Base-by-base conservation (phyloP, 441 rosid species). In the Populus hybrid region DNA sequence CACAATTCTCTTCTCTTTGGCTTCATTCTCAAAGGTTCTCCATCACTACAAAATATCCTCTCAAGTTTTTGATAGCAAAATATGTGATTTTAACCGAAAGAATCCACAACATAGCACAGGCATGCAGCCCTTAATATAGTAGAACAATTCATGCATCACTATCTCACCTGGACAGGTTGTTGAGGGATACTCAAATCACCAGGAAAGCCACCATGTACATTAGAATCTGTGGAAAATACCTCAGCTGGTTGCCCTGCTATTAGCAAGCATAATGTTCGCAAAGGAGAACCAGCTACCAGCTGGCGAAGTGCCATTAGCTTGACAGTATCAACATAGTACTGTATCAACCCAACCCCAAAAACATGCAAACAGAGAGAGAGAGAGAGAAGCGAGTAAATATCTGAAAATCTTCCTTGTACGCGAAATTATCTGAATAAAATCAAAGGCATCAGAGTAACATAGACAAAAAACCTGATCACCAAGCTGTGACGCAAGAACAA, bases 161-260 rank as follows among this genome's bases (percentile, higher is more conserved):
- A 78, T 73, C 80, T 82, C 78, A 94, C 99, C 89, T 93, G 93
- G 42, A 81, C 81, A 78, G 89, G 85, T 69, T 85, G 93, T 69
- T 85, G 95, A 71, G 88, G 61, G 76, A 73, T 42, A 87, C 72
- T 82, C 11, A 77, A 12, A 46, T 84, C 81, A 81, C 88, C 85
- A 65, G 87, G 82, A 90, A 82, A 69, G 75, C 78, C 78, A 75
- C 77, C 70, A 70, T 79, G 72, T 68, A 80, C 73, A 57, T 86
- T 59, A 82, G 81, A 67, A 14, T 83, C 91, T 21, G 81, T 20
- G 71, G 98, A 84, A 85, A 97, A 93, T 69, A 93, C 98, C 73
- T 93, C 99, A 28, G 95, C 97, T 23, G 97, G 98, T 86, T 97
- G 97, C 77, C 99, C 99, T 8, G 99, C 98, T 87, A 97, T 92